Evolutionary conservation across 768 basidiomycete species (phyloP), one percentile per base, ranked within the genome.

Genomic region (Galerina marginata): DNA sequence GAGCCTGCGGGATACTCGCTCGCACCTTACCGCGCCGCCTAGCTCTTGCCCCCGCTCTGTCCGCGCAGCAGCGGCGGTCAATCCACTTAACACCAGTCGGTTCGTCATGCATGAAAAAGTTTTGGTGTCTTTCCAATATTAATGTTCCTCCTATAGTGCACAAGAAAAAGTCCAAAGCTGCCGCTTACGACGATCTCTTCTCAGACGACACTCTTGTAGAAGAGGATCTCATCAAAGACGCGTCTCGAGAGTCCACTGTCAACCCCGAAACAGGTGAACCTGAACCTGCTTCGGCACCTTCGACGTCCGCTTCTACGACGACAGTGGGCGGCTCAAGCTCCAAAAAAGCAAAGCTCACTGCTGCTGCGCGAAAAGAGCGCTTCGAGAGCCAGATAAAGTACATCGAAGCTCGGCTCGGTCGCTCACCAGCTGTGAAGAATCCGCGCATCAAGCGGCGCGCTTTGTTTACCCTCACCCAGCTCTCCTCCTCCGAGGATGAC

Each of bases 381-480:
- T 81, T 83, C 63, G 67, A 76, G 29, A 60, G 73, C 15, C 70
- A 78, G 6, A 53, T 74, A 52, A 62, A 60, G 4, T 82, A 79
- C 60, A 69, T 81, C 16, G 65, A 71, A 20, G 72, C 77, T 2
- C 71, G 79, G 9, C 67, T 83, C 37, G 82, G 80, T 0, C 69
- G 70, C n/a, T 72, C 72, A 3, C 81, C 81, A 7, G 53, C 65
- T 2, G 59, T 72, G 25, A 71, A 70, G 48, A 64, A 63, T 6
- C 75, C 78, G 7, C 65, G 68, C 43, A 79, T 86, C 40, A 75
- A 81, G 40, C 72, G 80, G 36, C 74, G 77, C 12, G 76, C 81
- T 2, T 87, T 86, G 84, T 61, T 77, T 23, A 78, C 82, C 36
- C 72, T 87, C 14, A 74, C 88, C 29, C 75, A 79, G 57, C 77